A percentile compares a stretch with the other conserved stretches of the same genome.
Evolutionary conservation across 805 yeast species (phyloP).

Genomic region (Hanseniaspora taiwanica): DNA sequence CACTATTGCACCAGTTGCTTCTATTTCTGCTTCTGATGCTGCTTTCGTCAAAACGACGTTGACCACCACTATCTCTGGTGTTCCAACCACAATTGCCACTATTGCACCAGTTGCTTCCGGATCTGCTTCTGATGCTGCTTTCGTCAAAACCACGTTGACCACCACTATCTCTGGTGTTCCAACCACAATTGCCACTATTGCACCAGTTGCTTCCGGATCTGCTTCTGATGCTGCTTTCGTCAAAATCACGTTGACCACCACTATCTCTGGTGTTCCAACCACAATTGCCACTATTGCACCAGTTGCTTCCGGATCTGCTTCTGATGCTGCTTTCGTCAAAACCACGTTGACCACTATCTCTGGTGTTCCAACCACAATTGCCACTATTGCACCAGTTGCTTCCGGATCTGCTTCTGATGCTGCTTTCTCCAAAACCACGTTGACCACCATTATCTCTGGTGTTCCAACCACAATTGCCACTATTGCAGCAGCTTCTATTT

Average conservation of each 20-base stretch:
- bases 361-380: neutral
- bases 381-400: conserved; percentile 1
- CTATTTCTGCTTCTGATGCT: conserved; percentile 38
- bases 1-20: neutral
- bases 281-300: neutral
- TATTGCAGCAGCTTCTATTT: neutral
- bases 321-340: neutral
- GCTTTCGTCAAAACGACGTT: conserved; percentile 89
- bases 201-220: neutral
- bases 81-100: neutral
- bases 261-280: neutral
- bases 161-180: neutral
- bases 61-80: conserved; percentile 14
- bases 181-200: neutral
- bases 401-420: neutral
- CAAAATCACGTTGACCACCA: conserved; percentile 52
- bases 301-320: neutral
- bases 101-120: neutral
- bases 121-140: conserved; percentile 56
- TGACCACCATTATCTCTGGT: conserved; percentile 25
- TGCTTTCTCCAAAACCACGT: conserved; percentile 29
- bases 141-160: conserved; percentile 73
- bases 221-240: conserved; percentile 76
- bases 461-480: neutral
- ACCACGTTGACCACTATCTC: conserved; percentile 38